Conservation (phyloP, 495 filamentous ascomycete genomes). For the Annulohypoxylon nitens region DNA sequence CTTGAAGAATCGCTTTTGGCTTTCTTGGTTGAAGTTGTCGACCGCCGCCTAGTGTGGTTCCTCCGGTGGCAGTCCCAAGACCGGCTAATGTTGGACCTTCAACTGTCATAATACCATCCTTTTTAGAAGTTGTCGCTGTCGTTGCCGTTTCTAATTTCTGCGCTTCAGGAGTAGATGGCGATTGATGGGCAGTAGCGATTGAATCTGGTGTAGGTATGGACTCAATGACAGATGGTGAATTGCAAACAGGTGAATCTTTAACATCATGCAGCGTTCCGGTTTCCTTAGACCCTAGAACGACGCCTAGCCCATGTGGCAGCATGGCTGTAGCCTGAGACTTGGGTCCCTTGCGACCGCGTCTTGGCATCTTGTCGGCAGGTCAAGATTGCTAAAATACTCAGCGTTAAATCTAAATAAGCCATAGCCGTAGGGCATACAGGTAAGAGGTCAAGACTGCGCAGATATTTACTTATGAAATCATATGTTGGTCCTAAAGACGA, state of each 20-base stretch:
- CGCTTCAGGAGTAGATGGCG: background rate
- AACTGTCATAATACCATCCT: background rate
- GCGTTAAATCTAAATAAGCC: background rate
- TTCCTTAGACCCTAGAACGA: constrained; percentile 2
- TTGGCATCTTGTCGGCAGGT: constrained; percentile 29
- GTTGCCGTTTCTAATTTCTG: background rate
- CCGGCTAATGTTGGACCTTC: background rate
- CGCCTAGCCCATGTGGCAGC: constrained; percentile 59
- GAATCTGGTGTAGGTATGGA: background rate
- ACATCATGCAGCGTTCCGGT: background rate
- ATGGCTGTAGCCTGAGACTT: constrained; percentile 43
- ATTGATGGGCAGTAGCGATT: background rate
- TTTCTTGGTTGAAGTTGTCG: constrained; percentile 29
- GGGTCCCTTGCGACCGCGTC: constrained; percentile 17
- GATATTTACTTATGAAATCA: background rate
- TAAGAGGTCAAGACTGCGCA: background rate
- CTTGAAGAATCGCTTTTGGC: background rate
- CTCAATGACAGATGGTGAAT: background rate
- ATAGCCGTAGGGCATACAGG: background rate
- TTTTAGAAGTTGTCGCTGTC: background rate
- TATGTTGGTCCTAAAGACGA: background rate
- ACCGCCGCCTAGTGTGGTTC: background rate
- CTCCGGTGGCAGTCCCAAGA: background rate
- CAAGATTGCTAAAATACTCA: background rate
- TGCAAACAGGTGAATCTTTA: background rate